phyloP scores from a whole-genome alignment of 495 filamentous ascomycete genomes.

The Trichoderma orchidacearum region DNA sequence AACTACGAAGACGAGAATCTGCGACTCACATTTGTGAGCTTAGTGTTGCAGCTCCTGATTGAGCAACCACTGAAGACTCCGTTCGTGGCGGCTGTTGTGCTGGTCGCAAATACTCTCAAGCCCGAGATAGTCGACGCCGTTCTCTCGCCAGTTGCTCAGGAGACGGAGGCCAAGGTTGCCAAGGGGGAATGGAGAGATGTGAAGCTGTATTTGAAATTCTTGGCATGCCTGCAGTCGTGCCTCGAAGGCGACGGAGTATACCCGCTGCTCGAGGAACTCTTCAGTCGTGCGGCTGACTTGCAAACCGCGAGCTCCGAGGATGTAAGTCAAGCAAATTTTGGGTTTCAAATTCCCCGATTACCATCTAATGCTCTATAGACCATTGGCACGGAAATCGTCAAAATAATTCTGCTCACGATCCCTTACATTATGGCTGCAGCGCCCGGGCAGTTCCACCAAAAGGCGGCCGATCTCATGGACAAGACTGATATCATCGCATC shows the following conservation, averaged over 20 bases:
- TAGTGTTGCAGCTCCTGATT: conserved; percentile 58
- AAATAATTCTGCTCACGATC: conserved; percentile 85
- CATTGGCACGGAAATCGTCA: conserved; percentile 79
- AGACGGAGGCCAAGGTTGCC: conserved; percentile 47
- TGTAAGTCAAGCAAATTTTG: conserved; percentile 33
- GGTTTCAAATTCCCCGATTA: neutral
- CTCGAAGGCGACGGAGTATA: conserved; percentile 82
- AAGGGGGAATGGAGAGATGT: conserved; percentile 75
- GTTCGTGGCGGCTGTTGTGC: conserved; percentile 69
- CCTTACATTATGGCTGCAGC: conserved; percentile 78
- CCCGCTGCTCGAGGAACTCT: conserved; percentile 69
- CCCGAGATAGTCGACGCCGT: conserved; percentile 57
- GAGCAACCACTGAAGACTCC: conserved; percentile 97
- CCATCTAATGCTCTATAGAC: conserved; percentile 26
- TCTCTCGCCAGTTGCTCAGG: conserved; percentile 41
- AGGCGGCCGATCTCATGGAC: conserved; percentile 65
- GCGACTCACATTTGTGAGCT: conserved; percentile 50
- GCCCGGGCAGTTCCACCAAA: conserved; percentile 43
- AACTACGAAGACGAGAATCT: conserved; percentile 67
- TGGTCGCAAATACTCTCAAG: conserved; percentile 61
- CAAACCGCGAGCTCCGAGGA: conserved; percentile 86
- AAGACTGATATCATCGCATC: conserved; percentile 87
- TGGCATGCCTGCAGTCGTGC: conserved; percentile 67
- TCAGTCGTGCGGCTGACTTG: conserved; percentile 69
- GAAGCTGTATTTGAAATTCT: conserved; percentile 78